These are phyloP conservation scores for Teunomyces lycoperdinae DNA, from an alignment of 805 yeast species.

Conservation along the genomic window DNA sequence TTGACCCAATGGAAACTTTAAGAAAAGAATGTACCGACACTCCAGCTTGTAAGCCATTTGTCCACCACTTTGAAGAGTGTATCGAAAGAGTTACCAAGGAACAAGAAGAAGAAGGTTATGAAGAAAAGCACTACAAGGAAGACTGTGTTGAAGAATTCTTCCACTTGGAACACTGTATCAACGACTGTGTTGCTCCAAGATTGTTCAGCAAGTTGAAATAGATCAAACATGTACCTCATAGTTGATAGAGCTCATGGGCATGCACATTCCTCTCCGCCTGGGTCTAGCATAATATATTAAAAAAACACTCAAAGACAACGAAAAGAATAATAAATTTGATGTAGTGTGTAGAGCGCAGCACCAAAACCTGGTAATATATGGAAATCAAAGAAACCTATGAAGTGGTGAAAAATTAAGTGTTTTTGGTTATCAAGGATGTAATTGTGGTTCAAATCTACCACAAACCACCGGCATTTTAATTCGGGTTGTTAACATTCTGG, in stretches of 20 bases:
- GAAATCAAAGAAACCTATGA: too few relatives aligned
- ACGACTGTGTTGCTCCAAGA: conserved; percentile 89
- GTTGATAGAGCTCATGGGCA: conserved; percentile 2
- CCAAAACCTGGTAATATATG: too few relatives aligned
- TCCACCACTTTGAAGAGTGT: conserved; percentile 93
- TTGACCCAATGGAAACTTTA: conserved; percentile 37
- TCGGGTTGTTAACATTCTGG: neutral
- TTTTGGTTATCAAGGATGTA: neutral
- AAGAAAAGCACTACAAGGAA: conserved; percentile 77
- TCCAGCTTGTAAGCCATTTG: conserved; percentile 63
- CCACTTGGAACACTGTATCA: conserved; percentile 92
- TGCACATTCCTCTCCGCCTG: conserved; percentile 1
- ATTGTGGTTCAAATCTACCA: too few relatives aligned
- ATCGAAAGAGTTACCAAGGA: conserved; percentile 90
- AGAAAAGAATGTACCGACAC: conserved; percentile 64
- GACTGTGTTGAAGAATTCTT: conserved; percentile 98
- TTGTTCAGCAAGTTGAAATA: conserved; percentile 83
- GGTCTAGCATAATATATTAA: conserved; percentile 2
- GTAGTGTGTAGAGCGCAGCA: neutral
- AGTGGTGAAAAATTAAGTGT: neutral
- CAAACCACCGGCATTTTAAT: neutral
- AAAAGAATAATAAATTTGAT: neutral
- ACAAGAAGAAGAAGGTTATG: conserved; percentile 82
- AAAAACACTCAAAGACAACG: neutral
- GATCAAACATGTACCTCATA: conserved; percentile 11